Percentiles rank a stretch among this genome's conserved stretches.
Evolutionary conservation across 306 rosid genomes (phyloP).

Genomic region (Nissolia schottii): DNA sequence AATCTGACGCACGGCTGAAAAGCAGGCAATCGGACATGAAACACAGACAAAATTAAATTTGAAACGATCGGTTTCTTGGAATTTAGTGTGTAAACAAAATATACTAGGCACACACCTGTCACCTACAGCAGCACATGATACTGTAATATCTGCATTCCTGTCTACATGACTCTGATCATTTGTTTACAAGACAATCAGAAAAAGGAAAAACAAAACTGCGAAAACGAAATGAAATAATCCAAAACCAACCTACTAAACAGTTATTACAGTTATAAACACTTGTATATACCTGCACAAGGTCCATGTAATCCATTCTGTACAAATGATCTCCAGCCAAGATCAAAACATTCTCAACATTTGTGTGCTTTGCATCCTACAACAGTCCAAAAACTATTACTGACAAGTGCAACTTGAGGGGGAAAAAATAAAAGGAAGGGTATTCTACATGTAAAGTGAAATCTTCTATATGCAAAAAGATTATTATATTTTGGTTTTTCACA

Average conservation of each 20-base stretch:
- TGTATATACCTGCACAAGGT: slow-evolving; percentile 72
- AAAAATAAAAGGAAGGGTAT: neutral
- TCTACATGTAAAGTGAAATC: slow-evolving; percentile 4
- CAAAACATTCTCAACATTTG: slow-evolving; percentile 68
- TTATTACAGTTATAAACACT: neutral
- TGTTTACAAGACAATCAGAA: slow-evolving; percentile 24
- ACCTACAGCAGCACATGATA: slow-evolving; percentile 67
- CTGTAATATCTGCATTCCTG: slow-evolving; percentile 70
- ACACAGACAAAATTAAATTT: slow-evolving; percentile 6
- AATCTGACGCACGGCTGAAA: slow-evolving; percentile 86
- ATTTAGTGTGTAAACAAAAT: slow-evolving; percentile 15
- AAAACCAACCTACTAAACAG: neutral
- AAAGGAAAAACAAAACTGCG: too few relatives aligned
- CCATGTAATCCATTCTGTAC: slow-evolving; percentile 92
- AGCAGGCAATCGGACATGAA: slow-evolving; percentile 14
- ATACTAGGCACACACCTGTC: slow-evolving; percentile 66
- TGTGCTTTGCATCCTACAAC: slow-evolving; percentile 77
- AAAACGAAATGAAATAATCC: slow-evolving; percentile 8
- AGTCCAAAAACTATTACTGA: slow-evolving; percentile 3
- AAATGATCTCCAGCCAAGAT: slow-evolving; percentile 93
- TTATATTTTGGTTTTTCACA: slow-evolving; percentile 7
- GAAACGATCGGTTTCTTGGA: neutral
- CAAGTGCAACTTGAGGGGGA: neutral
- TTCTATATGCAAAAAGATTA: neutral
- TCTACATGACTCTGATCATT: slow-evolving; percentile 67